Evolutionary conservation across 345 rosid genomes (phyloP).

Genomic region (Euphorbia pulcherrima): DNA sequence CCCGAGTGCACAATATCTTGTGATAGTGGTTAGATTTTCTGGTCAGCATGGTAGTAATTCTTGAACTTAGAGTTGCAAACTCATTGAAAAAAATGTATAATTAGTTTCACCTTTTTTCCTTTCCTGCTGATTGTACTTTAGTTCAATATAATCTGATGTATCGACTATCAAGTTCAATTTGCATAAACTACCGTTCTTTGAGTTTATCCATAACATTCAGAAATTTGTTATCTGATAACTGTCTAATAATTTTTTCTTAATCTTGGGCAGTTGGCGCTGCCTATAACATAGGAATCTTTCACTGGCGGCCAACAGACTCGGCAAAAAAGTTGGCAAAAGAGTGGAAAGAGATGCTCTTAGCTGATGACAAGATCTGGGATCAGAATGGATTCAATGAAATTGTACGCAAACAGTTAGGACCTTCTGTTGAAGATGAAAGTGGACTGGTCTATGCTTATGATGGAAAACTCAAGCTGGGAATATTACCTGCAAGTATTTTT

Average conservation of each 20-base stretch:
- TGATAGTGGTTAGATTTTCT: not conserved
- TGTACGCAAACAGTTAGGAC: slow-evolving; percentile 79
- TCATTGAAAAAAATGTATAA: not conserved
- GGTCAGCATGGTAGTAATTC: not conserved
- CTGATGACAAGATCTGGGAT: slow-evolving; percentile 96
- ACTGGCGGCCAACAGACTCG: slow-evolving; percentile 89
- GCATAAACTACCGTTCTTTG: not conserved
- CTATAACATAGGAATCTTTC: slow-evolving; percentile 93
- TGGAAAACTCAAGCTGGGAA: slow-evolving; percentile 87
- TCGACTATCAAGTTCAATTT: not conserved
- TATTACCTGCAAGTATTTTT: slow-evolving; percentile 90
- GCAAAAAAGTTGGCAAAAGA: slow-evolving; percentile 80
- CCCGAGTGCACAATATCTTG: not conserved
- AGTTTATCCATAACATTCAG: not conserved
- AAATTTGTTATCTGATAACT: not conserved
- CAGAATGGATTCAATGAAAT: slow-evolving; percentile 93
- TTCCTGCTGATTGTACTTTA: not conserved
- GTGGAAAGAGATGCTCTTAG: slow-evolving; percentile 86
- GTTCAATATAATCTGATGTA: not conserved
- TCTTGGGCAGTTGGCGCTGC: slow-evolving; percentile 64
- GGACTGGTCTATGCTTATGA: slow-evolving; percentile 87
- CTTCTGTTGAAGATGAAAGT: slow-evolving; percentile 69
- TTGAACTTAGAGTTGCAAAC: not conserved
- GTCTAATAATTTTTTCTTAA: slow-evolving; percentile 16
- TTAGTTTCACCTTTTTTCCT: not conserved